Conservation (phyloP, 768 basidiomycete genomes). For the Boletus pseudopeckii region DNA sequence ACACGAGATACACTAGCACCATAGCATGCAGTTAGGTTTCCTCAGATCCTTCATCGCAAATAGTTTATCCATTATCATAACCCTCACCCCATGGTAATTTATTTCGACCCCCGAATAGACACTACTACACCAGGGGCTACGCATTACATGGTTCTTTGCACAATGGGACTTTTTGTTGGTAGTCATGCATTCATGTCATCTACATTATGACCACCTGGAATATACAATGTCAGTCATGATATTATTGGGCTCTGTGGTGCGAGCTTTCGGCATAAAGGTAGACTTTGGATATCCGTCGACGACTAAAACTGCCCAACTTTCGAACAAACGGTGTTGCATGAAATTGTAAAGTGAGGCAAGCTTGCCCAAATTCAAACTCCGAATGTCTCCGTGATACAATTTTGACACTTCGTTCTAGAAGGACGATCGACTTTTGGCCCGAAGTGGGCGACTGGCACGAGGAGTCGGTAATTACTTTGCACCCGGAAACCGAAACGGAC, state of each 20-base stretch:
- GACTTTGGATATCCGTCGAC: too few relatives aligned
- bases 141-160: neutral
- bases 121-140: neutral
- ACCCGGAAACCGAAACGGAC: neutral
- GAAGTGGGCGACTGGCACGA: neutral
- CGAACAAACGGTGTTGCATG: too few relatives aligned
- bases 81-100: conserved; percentile 12
- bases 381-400: too few relatives aligned
- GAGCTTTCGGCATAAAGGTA: too few relatives aligned
- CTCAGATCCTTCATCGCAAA: conserved; percentile 10
- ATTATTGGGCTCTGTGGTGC: neutral
- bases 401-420: too few relatives aligned
- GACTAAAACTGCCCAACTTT: too few relatives aligned
- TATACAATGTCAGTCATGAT: neutral
- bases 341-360: too few relatives aligned
- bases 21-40: neutral
- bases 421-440: too few relatives aligned
- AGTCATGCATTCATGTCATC: neutral
- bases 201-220: conserved; percentile 1
- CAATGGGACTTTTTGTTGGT: neutral
- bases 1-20: neutral
- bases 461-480: neutral
- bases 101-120: conserved; percentile 9
- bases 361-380: too few relatives aligned
- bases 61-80: conserved; percentile 26